phyloP scores from a whole-genome alignment of 2,329 filamentous ascomycete genomes.

The Claviceps monticola region DNA sequence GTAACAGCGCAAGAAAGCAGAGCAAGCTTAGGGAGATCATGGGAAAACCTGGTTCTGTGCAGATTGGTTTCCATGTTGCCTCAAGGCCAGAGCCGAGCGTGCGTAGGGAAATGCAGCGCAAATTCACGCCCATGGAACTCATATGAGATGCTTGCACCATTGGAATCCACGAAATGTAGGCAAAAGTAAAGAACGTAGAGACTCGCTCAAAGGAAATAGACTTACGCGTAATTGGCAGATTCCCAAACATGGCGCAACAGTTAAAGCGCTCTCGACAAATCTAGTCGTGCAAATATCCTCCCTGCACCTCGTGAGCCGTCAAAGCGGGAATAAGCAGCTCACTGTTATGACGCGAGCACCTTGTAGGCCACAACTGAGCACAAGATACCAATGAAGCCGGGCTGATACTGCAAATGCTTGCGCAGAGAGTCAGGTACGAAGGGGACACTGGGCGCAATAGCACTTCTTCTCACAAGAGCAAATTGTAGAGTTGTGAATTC shows the following conservation, averaged over 20 bases:
- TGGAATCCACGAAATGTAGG: not conserved
- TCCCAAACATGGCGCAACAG: slow-evolving; percentile 27
- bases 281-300: not conserved
- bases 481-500: not conserved
- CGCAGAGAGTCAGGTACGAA: too few relatives aligned
- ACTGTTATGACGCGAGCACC: too few relatives aligned
- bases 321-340: not conserved
- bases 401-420: not conserved
- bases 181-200: not conserved
- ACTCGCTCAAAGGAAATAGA: slow-evolving; percentile 5
- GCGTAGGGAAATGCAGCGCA: not conserved
- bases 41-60: not conserved
- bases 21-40: not conserved
- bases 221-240: slow-evolving; percentile 27
- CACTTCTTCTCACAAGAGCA: too few relatives aligned
- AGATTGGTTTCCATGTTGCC: not conserved
- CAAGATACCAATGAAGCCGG: not conserved
- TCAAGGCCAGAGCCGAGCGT: not conserved
- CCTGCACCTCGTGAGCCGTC: not conserved
- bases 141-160: not conserved
- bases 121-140: not conserved
- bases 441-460: not conserved
- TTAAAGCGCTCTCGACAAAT: not conserved
- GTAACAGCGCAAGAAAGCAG: not conserved
- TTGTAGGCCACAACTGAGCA: not conserved